Percentiles rank a stretch among this genome's conserved stretches.
Conservation (phyloP, 345 rosid genomes). For the Nasturtium officinale region DNA sequence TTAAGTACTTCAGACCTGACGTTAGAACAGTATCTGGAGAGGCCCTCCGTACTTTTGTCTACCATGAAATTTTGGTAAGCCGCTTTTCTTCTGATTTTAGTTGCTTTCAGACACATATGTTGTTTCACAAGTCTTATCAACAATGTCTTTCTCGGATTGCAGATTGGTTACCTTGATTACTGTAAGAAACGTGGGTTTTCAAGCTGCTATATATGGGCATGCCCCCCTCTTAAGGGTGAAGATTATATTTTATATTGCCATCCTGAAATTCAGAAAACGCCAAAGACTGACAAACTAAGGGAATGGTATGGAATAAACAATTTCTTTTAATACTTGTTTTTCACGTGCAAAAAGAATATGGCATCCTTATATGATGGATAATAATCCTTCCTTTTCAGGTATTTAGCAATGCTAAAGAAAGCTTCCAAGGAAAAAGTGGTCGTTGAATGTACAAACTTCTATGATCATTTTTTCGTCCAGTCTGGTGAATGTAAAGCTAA, state of each 20-base stretch:
- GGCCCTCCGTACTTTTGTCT: slow-evolving; percentile 96
- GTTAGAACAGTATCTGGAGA: slow-evolving; percentile 90
- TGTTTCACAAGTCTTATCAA: slow-evolving; percentile 16
- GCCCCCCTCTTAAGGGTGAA: slow-evolving; percentile 99
- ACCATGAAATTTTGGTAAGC: slow-evolving; percentile 94
- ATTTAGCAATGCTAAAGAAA: slow-evolving; percentile 83
- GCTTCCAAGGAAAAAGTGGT: slow-evolving; percentile 87
- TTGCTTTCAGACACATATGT: slow-evolving; percentile 15
- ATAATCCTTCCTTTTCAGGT: slow-evolving; percentile 57
- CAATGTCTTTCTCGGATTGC: slow-evolving; percentile 39
- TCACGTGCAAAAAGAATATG: slow-evolving; percentile 19
- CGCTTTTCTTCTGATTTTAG: slow-evolving; percentile 18
- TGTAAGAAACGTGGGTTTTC: slow-evolving; percentile 98
- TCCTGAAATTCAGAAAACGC: slow-evolving; percentile 99
- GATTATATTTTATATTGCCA: slow-evolving; percentile 96
- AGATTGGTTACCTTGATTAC: slow-evolving; percentile 98
- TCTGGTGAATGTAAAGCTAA: slow-evolving; percentile 85
- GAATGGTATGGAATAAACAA: slow-evolving; percentile 69
- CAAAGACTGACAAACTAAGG: slow-evolving; percentile 94
- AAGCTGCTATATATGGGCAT: slow-evolving; percentile 99
- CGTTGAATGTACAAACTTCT: slow-evolving; percentile 81
- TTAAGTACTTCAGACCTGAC: slow-evolving; percentile 97
- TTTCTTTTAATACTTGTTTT: slow-evolving; percentile 17
- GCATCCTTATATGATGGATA: slow-evolving; percentile 30
- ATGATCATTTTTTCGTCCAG: slow-evolving; percentile 88